Base-by-base conservation (phyloP, 768 basidiomycete species). In the Suillus variegatus region DNA sequence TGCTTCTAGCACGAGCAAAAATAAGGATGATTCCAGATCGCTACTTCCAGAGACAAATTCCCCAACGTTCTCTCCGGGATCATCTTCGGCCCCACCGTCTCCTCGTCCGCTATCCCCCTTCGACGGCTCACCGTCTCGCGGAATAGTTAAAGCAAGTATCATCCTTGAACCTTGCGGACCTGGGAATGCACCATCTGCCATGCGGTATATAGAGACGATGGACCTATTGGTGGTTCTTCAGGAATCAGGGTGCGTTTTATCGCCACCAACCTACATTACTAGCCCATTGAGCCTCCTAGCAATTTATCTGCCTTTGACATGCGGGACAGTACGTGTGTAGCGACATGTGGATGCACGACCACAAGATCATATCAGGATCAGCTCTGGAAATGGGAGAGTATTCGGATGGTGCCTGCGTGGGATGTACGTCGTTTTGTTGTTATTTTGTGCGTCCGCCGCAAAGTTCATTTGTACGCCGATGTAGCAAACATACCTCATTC, bases 181-280 rank as follows among this genome's bases (percentile, higher is more conserved):
- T 14, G 75, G 78, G 5, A 71, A 80, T 56, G 73, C 80, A 14
- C 79, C 89, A 2, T 77, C 81, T 22, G 80, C 81, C n/a, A 72
- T 92, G 40, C 72, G 81, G 10, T 61, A 83, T 12, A 74, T 88
- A 14, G 77, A 82, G n/a, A 75, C 78, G 32, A 76, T 78, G 14
- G 66, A 76, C 12, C 73, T 84, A 56, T 64, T 91, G 35, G 77
- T 84, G 1, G 84, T 84, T 28, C 74, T 94, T 47, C 88, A 89
- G 60, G 82, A 86, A 69, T 81, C 84, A 49, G 93, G 92, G 92
- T 92, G 71, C 72, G 81, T 74, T 43, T 16, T 36, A n/a, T 16
- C 40, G 40, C 10, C 43, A 47, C 41, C 18, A 38, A 32, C 61
- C 52, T 28, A 32, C 54, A 62, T 22, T 40, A n/a, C 13, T 41